Evolutionary conservation across 2,329 filamentous ascomycete genomes (phyloP).

Genomic region (Fusarium praegraminearum): DNA sequence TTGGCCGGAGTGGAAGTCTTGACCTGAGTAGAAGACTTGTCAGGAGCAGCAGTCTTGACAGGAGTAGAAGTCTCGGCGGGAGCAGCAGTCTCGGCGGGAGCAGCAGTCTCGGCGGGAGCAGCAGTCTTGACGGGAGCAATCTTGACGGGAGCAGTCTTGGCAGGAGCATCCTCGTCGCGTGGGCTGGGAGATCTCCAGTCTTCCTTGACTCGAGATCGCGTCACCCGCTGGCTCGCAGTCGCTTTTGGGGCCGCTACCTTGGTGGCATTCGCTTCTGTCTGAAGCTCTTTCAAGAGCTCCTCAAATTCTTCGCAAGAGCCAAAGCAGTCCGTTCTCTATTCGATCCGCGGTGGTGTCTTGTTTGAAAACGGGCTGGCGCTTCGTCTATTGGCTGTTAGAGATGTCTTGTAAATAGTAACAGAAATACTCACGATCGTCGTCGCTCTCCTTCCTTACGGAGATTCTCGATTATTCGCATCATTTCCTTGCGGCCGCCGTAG

Average conservation of each 20-base stretch:
- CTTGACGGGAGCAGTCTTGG: no score
- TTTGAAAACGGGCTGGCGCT: conserved; percentile 55
- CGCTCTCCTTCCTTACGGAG: conserved; percentile 89
- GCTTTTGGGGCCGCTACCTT: background rate
- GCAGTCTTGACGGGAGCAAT: no score
- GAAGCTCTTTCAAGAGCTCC: conserved; percentile 36
- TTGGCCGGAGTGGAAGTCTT: background rate
- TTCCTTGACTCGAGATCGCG: background rate
- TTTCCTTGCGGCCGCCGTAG: conserved; percentile 84
- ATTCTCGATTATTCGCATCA: conserved; percentile 88
- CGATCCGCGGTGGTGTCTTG: conserved; percentile 59
- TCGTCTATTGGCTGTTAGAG: conserved; percentile 48
- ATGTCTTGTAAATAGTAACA: background rate
- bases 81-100: no score
- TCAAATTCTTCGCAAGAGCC: conserved; percentile 50
- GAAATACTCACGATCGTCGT: conserved; percentile 76
- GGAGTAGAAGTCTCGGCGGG: no score
- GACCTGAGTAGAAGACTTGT: background rate
- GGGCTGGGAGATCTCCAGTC: no score
- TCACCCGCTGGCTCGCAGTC: background rate
- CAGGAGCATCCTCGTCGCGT: no score
- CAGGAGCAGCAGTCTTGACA: no score
- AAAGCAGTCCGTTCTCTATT: conserved; percentile 54
- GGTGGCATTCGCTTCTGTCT: background rate
- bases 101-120: no score